A percentile compares a stretch with the other conserved stretches of the same genome.
Evolutionary conservation across 139 green algal species (phyloP).

Genomic region (Yamagishiella unicocca): DNA sequence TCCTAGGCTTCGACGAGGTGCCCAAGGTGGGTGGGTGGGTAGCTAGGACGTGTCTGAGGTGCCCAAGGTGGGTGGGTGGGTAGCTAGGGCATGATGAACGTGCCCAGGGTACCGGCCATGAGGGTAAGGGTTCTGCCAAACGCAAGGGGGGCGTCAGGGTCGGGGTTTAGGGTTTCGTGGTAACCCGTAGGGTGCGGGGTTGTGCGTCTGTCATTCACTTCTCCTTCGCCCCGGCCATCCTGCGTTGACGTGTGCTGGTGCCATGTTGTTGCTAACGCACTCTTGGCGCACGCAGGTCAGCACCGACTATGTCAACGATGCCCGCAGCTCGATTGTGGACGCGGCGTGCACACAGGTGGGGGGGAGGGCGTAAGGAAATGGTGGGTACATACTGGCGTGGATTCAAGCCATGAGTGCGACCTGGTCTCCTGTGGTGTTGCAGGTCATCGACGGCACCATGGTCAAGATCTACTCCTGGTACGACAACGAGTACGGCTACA

Average conservation of each 20-base stretch:
- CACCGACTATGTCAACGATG: constrained; percentile 90
- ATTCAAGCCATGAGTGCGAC: too few species aligned
- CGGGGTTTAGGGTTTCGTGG: not conserved
- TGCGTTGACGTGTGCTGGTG: not conserved
- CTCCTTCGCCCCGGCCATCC: not conserved
- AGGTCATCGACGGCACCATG: constrained; percentile 85
- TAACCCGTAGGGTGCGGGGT: not conserved
- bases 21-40: constrained; percentile 44
- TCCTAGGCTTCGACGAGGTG: constrained; percentile 83
- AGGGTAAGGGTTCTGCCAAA: not conserved
- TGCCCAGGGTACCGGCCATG: constrained; percentile 46
- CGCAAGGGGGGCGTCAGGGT: not conserved
- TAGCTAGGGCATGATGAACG: not conserved
- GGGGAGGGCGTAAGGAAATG: too few species aligned
- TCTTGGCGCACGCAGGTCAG: constrained; percentile 59
- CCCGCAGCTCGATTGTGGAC: constrained; percentile 83
- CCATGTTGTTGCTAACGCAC: not conserved
- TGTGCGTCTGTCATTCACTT: not conserved
- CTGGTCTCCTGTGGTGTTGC: too few species aligned
- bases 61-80: constrained; percentile 47
- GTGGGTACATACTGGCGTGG: too few species aligned
- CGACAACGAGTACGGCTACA: constrained; percentile 92
- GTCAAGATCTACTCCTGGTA: constrained; percentile 94
- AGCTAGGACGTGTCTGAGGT: constrained; percentile 9
- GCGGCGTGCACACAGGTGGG: constrained; percentile 78